Conservation (phyloP, 768 basidiomycete genomes). For the Amanita molliuscula region DNA sequence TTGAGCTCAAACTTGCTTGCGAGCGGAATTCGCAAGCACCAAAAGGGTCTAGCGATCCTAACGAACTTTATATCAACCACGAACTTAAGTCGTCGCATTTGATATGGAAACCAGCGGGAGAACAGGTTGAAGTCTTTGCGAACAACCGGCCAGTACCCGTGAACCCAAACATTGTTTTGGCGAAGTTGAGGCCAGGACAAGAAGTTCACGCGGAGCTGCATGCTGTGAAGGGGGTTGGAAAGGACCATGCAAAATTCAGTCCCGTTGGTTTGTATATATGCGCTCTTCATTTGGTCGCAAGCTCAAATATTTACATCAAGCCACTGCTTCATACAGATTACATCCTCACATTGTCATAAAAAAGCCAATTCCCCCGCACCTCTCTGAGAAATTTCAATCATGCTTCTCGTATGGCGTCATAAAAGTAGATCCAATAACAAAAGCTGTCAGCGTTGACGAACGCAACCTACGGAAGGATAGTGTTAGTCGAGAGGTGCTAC, state of each 20-base stretch:
- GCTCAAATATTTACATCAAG: conserved; percentile 25
- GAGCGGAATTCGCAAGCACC: conserved; percentile 46
- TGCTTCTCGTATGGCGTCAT: conserved; percentile 87
- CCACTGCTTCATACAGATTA: conserved; percentile 92
- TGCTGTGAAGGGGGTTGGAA: conserved; percentile 86
- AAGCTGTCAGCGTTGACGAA: conserved; percentile 51
- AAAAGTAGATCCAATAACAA: conserved; percentile 44
- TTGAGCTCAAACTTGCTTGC: conserved; percentile 62
- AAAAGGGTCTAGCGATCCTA: conserved; percentile 43
- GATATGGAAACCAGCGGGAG: conserved; percentile 73
- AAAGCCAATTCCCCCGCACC: conserved; percentile 68
- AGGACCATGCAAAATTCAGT: conserved; percentile 94
- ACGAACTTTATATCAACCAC: conserved; percentile 62
- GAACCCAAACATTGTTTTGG: conserved; percentile 77
- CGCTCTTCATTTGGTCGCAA: neutral
- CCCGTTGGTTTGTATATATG: conserved; percentile 64
- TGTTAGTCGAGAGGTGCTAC: conserved; percentile 84
- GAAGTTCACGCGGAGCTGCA: conserved; percentile 77
- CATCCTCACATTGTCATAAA: conserved; percentile 74
- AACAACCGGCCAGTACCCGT: conserved; percentile 49
- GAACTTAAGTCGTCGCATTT: conserved; percentile 61
- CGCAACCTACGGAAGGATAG: conserved; percentile 71
- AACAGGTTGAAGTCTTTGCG: conserved; percentile 56
- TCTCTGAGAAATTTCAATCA: conserved; percentile 70
- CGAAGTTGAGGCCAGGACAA: conserved; percentile 90